These are phyloP conservation scores for Fusarium sarcochroum DNA, from an alignment of 2,329 filamentous ascomycete genomes.

Conservation along the genomic window DNA sequence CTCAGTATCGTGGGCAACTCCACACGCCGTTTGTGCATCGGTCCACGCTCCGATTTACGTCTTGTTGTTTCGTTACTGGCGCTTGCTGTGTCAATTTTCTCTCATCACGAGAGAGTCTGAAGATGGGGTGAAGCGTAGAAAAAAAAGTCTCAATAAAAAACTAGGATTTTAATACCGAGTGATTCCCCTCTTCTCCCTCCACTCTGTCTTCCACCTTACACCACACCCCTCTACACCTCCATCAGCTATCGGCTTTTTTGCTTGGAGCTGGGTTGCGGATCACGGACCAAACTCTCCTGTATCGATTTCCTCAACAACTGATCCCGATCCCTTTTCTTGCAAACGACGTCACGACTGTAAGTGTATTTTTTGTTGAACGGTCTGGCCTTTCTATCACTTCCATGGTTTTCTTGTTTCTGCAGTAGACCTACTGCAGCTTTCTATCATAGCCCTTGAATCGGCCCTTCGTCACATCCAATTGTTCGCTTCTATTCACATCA, in stretches of 20 bases:
- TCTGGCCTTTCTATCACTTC: slow-evolving; percentile 1
- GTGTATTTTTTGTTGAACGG: slow-evolving; percentile 33
- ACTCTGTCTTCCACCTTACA: slow-evolving; percentile 6
- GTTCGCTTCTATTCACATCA: slow-evolving; percentile 16
- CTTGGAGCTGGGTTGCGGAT: slow-evolving; percentile 27
- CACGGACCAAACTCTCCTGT: slow-evolving; percentile 49
- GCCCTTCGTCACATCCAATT: slow-evolving; percentile 30
- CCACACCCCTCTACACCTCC: slow-evolving; percentile 24
- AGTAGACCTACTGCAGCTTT: slow-evolving; percentile 1
- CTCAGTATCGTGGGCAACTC: slow-evolving; percentile 28
- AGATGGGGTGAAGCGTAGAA: background rate
- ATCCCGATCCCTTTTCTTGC: slow-evolving; percentile 28
- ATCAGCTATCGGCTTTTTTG: slow-evolving; percentile 26
- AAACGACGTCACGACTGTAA: slow-evolving; percentile 44
- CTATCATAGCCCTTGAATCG: slow-evolving; percentile 15
- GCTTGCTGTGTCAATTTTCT: slow-evolving; percentile 2
- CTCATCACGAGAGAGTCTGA: background rate
- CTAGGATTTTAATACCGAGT: slow-evolving; percentile 25
- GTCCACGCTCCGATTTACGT: slow-evolving; percentile 28
- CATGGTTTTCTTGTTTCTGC: slow-evolving; percentile 13
- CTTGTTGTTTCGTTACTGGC: slow-evolving; percentile 16
- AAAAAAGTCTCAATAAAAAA: slow-evolving; percentile 1
- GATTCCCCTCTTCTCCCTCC: slow-evolving; percentile 28
- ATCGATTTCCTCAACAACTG: slow-evolving; percentile 30
- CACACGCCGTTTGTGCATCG: slow-evolving; percentile 32